Base-by-base conservation (phyloP, 371 early-diverging fungal species). In the Batkoa obscura region DNA sequence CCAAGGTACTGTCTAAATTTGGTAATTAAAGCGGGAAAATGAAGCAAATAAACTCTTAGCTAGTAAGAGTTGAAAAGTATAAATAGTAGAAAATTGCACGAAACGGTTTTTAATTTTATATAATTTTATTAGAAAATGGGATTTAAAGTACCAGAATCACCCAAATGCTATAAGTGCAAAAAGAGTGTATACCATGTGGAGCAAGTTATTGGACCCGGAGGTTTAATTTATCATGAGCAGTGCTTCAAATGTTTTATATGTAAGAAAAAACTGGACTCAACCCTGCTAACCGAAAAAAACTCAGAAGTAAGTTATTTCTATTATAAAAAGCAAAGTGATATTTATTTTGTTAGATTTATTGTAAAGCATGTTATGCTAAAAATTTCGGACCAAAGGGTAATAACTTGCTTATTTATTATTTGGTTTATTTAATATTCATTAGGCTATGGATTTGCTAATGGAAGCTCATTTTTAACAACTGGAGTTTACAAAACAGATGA, bases 181-280 rank as follows among this genome's bases (percentile, higher is more conserved):
- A 47, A 47, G 47, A 47, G 23, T 47, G 47, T 47, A 12, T 47
- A 47, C 23, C 47, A 47, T 47, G 47, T 47, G 23, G 47, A 47
- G 47, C 47, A 47, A 30, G 47, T 47, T 31, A 47, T 47, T 31
- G 47, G 47, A 6, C 47, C 47, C 13, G 47, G 47, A 8, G 13
- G 13, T 13, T 13, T 47, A 8, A 30, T 47, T 47, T 47, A 47
- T 47, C 47, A 47, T 31, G 47, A 47, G n/a, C 4, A n/a, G 23
- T 47, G 47, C 47, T 47, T 47, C 47, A 47, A 47, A 31, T 47
- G 47, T 31, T 47, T 31, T 4, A 47, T 31, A 4, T 47, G 47
- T 31, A 47, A 47, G 23, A 47, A 47, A 13, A n/a, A 31, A 4
- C 47, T 47, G 8, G 47, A 47, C 31, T 47, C 47, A n/a, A 47